Conservation (phyloP, 75 land plant genomes). For the Pinus taeda region DNA sequence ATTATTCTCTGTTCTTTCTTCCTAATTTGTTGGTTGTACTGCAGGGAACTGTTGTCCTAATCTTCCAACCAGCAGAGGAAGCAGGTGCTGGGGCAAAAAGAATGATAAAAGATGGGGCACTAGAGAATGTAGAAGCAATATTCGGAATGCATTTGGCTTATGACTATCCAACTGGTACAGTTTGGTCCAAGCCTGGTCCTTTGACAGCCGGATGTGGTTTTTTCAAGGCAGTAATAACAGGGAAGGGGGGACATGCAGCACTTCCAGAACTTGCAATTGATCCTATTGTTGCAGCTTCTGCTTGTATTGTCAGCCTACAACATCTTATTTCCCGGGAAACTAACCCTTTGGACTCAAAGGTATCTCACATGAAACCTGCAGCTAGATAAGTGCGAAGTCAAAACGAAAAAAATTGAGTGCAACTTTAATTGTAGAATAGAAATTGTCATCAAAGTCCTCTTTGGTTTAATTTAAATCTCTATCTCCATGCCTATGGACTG, state of each 20-base stretch:
- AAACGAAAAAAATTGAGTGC: no score
- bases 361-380: conserved; percentile 10
- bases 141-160: conserved; percentile 68
- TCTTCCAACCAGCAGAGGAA: conserved; percentile 95
- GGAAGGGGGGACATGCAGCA: conserved; percentile 92
- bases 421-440: no score
- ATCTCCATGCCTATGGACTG: no score
- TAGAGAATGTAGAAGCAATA: conserved; percentile 76
- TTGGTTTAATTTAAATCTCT: no score
- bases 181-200: conserved; percentile 54
- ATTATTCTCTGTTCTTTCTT: no score
- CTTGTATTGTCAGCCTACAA: conserved; percentile 74
- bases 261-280: conserved; percentile 75
- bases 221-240: conserved; percentile 73
- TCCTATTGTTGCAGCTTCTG: conserved; percentile 81
- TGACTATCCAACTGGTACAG: conserved; percentile 36
- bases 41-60: conserved; percentile 84
- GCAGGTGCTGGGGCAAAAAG: conserved; percentile 67
- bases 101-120: conserved; percentile 70
- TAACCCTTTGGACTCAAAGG: conserved; percentile 91
- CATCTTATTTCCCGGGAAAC: conserved; percentile 85
- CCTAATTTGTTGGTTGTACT: neutral
- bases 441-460: no score
- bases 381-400: no score
- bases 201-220: conserved; percentile 70